A percentile compares a stretch with the other conserved stretches of the same genome.
Evolutionary conservation across 352 stramenopile genomes (phyloP).

Genomic region (Salisapilia sapeloensis): DNA sequence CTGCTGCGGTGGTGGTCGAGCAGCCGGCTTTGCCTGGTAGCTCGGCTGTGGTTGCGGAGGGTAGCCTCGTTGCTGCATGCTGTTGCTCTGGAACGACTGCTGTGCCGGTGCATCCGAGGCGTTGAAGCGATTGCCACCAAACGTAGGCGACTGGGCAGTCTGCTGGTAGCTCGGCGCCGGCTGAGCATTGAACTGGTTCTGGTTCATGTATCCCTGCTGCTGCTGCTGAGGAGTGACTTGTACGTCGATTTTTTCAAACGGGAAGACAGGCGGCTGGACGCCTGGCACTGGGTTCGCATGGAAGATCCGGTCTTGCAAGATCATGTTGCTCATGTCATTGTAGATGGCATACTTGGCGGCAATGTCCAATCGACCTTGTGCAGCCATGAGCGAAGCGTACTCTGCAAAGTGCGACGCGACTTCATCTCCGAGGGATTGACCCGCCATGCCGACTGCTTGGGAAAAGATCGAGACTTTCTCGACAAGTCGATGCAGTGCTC

Average conservation of each 20-base stretch:
- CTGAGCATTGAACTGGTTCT: conserved; percentile 16
- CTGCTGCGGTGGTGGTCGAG: conserved; percentile 15
- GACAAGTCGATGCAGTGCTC: conserved; percentile 91
- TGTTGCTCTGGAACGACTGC: conserved; percentile 7
- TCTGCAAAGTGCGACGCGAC: conserved; percentile 83
- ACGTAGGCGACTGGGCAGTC: conserved; percentile 4
- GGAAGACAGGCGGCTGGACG: conserved; percentile 68
- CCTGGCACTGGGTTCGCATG: conserved; percentile 59
- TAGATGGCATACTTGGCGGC: conserved; percentile 87
- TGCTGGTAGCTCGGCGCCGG: conserved; percentile 7
- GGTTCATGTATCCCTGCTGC: conserved; percentile 28
- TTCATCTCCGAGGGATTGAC: conserved; percentile 76
- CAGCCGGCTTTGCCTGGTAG: conserved; percentile 21
- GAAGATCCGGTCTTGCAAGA: conserved; percentile 78
- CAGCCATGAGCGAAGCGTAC: conserved; percentile 85
- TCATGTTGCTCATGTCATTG: conserved; percentile 48
- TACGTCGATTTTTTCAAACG: conserved; percentile 66
- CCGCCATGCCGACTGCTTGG: conserved; percentile 68
- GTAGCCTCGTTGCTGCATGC: conserved; percentile 12
- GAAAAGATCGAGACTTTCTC: conserved; percentile 93
- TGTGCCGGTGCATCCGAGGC: background rate
- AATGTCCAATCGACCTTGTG: conserved; percentile 85
- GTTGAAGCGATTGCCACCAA: background rate
- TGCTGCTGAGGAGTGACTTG: conserved; percentile 34
- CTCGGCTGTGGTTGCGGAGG: conserved; percentile 9